Evolutionary conservation across 257 asterid species (phyloP).

Genomic region (Cordia subcordata): DNA sequence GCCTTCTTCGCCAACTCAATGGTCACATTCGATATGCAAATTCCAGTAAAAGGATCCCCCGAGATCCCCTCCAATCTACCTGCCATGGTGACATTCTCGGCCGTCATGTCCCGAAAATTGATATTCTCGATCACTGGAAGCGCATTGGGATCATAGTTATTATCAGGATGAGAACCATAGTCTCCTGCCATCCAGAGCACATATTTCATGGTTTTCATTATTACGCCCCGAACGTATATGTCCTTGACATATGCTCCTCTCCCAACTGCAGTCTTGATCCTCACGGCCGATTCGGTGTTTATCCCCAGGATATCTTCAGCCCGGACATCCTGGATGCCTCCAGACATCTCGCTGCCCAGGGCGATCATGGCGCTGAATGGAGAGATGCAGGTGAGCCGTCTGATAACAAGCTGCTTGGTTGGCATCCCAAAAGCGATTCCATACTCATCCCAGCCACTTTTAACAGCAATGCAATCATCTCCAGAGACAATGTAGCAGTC

Average conservation of each 20-base stretch:
- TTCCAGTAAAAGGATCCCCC: conserved; percentile 56
- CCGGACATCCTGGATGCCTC: conserved; percentile 80
- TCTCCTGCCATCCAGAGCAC: conserved; percentile 96
- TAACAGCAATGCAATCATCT: conserved; percentile 91
- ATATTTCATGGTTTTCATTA: conserved; percentile 88
- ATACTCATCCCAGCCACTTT: conserved; percentile 98
- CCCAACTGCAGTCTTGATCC: conserved; percentile 82
- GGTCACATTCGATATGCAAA: conserved; percentile 75
- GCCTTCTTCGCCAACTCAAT: conserved; percentile 52
- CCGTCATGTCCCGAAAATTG: conserved; percentile 71
- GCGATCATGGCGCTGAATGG: conserved; percentile 88
- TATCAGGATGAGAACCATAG: conserved; percentile 85
- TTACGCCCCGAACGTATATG: conserved; percentile 61
- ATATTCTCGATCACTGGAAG: conserved; percentile 74
- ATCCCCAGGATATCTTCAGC: conserved; percentile 80
- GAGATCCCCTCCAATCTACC: conserved; percentile 53
- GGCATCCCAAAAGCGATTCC: conserved; percentile 95
- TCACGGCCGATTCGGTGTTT: conserved; percentile 74
- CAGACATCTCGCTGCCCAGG: conserved; percentile 96
- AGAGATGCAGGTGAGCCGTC: conserved; percentile 81
- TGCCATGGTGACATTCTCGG: conserved; percentile 87
- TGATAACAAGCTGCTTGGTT: conserved; percentile 68
- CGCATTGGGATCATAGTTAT: conserved; percentile 79
- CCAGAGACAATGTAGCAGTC: conserved; percentile 96
- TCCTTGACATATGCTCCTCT: conserved; percentile 90